A percentile compares a stretch with the other conserved stretches of the same genome.
Evolutionary conservation across 192 early-diverging fungal species (phyloP).

Genomic region (Chytriomyces hyalinus): DNA sequence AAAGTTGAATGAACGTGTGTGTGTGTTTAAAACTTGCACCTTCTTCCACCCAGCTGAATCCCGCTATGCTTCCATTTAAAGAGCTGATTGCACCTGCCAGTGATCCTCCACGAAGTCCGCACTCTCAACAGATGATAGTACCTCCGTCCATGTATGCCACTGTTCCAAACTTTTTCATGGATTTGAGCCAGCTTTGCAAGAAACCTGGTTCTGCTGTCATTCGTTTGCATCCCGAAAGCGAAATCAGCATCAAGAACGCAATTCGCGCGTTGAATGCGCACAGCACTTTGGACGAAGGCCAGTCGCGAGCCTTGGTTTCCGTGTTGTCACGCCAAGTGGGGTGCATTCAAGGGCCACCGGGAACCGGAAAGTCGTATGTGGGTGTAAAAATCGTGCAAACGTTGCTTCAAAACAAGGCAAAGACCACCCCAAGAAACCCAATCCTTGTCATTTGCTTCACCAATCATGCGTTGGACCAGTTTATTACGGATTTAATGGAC

Average conservation of each 20-base stretch:
- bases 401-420: conserved; percentile 31
- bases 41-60: conserved; percentile 12
- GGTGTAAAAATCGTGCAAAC: conserved; percentile 57
- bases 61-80: conserved; percentile 28
- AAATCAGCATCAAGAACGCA: neutral
- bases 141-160: conserved; percentile 18
- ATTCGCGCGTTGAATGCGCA: conserved; percentile 12
- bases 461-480: conserved; percentile 70
- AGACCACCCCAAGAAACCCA: conserved; percentile 34
- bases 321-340: conserved; percentile 57
- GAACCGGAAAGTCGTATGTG: conserved; percentile 59
- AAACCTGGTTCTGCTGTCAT: neutral
- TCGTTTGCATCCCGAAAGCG: neutral
- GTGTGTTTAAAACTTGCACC: too few relatives aligned
- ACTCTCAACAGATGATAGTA: neutral
- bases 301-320: conserved; percentile 53
- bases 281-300: conserved; percentile 56
- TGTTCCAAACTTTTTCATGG: conserved; percentile 15
- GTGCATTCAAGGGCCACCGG: conserved; percentile 64
- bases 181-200: neutral
- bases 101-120: conserved; percentile 16
- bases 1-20: too few relatives aligned
- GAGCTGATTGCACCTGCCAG: conserved; percentile 24
- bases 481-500: conserved; percentile 60
- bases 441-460: conserved; percentile 63